Evolutionary conservation across 1,139 yeast genomes (phyloP), one percentile per base, ranked within the genome.

Genomic region (Saccharomyces hybrid): DNA sequence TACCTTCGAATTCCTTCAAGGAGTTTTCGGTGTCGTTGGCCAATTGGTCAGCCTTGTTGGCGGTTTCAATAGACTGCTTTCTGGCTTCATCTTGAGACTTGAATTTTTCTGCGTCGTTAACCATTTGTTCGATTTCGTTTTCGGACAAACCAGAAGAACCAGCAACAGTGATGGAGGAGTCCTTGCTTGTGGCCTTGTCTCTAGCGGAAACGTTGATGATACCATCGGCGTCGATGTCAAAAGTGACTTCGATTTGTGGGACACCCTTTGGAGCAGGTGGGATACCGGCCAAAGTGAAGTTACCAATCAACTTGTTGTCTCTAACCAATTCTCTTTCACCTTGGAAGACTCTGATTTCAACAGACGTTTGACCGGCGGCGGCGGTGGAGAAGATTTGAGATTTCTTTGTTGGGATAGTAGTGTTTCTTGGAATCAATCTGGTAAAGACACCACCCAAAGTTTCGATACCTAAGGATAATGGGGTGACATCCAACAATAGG

Each of bases 401-500:
- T 78, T 90, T 90, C 78, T 87, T 85, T 68, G 96, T 88, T 75
- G 97, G 97, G 65, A 90, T 91, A 68, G 96, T 88, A 59, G 96
- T 86, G 81, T 90, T 90, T 81, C 97, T 88, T 79, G 88, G 88
- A 71, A 90, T 90, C 75, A 90, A 82, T 76, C 90, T 88, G 72
- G 96, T 90, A 95, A 90, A 89, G 72, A 90, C 95, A 76, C 96
- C 96, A 76, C 97, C 97, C 63, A 96, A 87, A 70, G 96, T 90
- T 78, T 91, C 97, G 72, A 90, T 91, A 80, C 97, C 97, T 66
- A 90, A 76, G 63, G 96, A 88, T 73, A 90, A 83, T 71, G 97
- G 96, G 73, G 87, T 86, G 66, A 87, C 96, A 75, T 88, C 96
- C 68, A 88, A 81, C 69, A 88, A 78, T 65, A 88, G 88, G 67